Percentiles rank a stretch among this genome's conserved stretches.
Conservation (phyloP, 164 flowering plant species). For the Tinospora cordifolia region DNA sequence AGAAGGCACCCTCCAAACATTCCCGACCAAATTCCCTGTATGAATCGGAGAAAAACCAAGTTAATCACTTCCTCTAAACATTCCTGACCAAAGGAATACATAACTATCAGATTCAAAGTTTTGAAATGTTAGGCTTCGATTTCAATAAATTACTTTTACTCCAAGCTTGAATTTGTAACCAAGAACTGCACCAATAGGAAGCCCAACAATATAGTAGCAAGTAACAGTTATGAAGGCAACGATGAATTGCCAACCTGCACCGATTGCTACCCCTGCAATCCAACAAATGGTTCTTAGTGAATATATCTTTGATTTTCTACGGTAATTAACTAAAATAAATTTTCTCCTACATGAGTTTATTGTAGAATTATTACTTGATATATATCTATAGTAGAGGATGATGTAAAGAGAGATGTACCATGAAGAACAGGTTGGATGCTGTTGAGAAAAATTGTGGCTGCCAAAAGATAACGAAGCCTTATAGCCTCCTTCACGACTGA, state of each 20-base stretch:
- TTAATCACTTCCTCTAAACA: not conserved
- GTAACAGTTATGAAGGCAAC: slow-evolving; percentile 40
- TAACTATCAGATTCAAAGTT: not conserved
- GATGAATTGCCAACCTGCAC: slow-evolving; percentile 54
- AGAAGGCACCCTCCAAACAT: slow-evolving; percentile 34
- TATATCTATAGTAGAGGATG: not conserved
- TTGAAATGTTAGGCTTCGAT: not conserved
- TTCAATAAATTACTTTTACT: slow-evolving; percentile 14
- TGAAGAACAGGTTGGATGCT: slow-evolving; percentile 45
- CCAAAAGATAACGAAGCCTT: slow-evolving; percentile 35
- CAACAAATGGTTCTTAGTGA: not conserved
- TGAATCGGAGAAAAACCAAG: not conserved
- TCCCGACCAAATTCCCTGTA: slow-evolving; percentile 43
- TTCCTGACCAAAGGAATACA: too few species aligned
- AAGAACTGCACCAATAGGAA: slow-evolving; percentile 42
- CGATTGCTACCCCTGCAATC: slow-evolving; percentile 50
- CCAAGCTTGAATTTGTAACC: slow-evolving; percentile 36
- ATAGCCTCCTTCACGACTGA: slow-evolving; percentile 29
- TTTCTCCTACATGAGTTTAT: too few species aligned
- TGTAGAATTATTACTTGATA: too few species aligned
- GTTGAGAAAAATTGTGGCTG: slow-evolving; percentile 38
- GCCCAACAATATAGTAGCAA: slow-evolving; percentile 49
- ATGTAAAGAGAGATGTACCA: slow-evolving; percentile 22
- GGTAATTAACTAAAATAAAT: too few species aligned
- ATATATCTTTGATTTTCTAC: not conserved